These are phyloP conservation scores for Corynascus novoguineensis DNA, from an alignment of 495 filamentous ascomycete genomes.

Conservation along the genomic window DNA sequence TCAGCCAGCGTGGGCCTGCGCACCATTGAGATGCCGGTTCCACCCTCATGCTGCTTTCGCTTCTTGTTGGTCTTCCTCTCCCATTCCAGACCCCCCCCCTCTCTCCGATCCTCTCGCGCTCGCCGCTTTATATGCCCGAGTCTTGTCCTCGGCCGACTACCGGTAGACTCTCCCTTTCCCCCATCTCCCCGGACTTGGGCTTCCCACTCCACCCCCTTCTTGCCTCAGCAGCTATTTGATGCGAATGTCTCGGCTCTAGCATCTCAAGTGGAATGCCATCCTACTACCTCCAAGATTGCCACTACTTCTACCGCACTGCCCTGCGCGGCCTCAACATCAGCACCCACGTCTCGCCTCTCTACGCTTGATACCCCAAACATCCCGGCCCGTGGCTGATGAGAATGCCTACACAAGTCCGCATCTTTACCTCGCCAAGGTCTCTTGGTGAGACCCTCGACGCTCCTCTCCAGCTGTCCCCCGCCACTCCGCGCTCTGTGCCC, in stretches of 20 bases:
- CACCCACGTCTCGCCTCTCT: constrained; percentile 67
- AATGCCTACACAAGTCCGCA: constrained; percentile 51
- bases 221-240: constrained; percentile 7
- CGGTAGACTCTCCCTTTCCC: constrained; percentile 8
- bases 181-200: background rate
- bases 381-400: constrained; percentile 33
- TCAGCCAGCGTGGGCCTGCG: background rate
- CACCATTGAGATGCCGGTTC: background rate
- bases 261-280: constrained; percentile 61
- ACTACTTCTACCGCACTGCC: constrained; percentile 87
- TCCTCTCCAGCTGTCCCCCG: constrained; percentile 27
- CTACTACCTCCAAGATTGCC: constrained; percentile 81
- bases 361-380: constrained; percentile 58
- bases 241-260: constrained; percentile 2
- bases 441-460: constrained; percentile 58
- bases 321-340: constrained; percentile 74
- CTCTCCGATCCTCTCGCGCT: constrained; percentile 4
- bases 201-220: background rate
- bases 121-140: constrained; percentile 23
- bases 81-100: background rate
- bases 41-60: no score
- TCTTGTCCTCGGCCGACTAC: constrained; percentile 16
- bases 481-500: constrained; percentile 28
- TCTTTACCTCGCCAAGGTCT: constrained; percentile 64
- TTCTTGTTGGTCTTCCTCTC: background rate